Base-by-base conservation (phyloP, 1,284 basidiomycete species). In the Apiotrichum siamense region DNA sequence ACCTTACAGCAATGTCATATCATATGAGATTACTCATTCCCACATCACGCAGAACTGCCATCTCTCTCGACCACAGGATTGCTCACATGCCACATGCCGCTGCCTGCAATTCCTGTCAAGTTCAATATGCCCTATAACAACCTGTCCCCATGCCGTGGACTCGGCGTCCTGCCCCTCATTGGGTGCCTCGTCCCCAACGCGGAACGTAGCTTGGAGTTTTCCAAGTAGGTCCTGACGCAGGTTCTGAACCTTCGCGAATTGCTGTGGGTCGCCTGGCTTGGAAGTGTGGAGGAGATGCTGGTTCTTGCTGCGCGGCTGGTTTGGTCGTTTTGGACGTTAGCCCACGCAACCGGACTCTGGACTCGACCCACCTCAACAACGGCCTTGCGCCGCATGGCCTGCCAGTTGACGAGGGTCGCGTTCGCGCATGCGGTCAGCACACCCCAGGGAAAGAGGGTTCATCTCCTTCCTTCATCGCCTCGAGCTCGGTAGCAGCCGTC, bases 401-500 rank as follows among this genome's bases (percentile, higher is more conserved):
- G 38, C 1, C 50, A 53, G 11, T 45, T 47, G 1, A 51, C 48
- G 3, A 55, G 49, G n/a, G 35, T 53, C 21, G 47, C 37, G 37
- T 55, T 55, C 7, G 54, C 54, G 9, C 36, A 53, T 59, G 42
- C 7, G 12, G 33, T 51, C 29, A 52, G 38, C 18, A 7, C 20
- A n/a, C 3, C 41, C 15, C 5, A 1, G 18, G 21, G 1, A 11
- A 9, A 20, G 31, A 3, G 2, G 27, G 21, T 62, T 47, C 24
- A 55, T 81, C 76, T 50, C 76, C 77, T 2, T 79, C 76, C 49
- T 88, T 83, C 15, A 85, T 68, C 18, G 79, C 79, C 3, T 78
- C 75, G 7, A 94, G 78, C 18, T 75, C 76, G 12, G 75, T 74
- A 1, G 88, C 80, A 0, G 89, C 80, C 49, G 81, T 75, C 51